These are phyloP conservation scores for Willaertia magna DNA, from an alignment of 208 protist species.

Conservation along the genomic window DNA sequence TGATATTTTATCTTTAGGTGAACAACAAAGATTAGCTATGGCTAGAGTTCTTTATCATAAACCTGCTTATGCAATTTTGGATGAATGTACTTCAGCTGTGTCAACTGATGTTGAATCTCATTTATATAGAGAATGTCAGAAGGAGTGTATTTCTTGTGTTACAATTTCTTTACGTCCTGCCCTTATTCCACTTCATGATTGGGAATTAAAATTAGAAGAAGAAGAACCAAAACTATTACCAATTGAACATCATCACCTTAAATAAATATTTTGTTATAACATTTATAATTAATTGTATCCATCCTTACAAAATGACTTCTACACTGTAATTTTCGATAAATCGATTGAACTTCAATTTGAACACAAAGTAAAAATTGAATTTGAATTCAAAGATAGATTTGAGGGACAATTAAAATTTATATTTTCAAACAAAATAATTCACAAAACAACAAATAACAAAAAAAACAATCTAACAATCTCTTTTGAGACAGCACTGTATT, in stretches of 20 bases:
- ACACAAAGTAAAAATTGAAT: too few relatives aligned
- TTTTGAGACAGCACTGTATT: too few relatives aligned
- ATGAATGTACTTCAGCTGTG: constrained; percentile 66
- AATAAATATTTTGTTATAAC: too few relatives aligned
- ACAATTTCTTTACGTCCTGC: constrained; percentile 60
- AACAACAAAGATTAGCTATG: constrained; percentile 68
- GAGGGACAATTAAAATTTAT: too few relatives aligned
- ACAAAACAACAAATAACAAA: too few relatives aligned
- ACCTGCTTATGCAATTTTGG: constrained; percentile 65
- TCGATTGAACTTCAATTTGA: too few relatives aligned
- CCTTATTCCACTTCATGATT: constrained; percentile 60
- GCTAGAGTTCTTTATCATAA: constrained; percentile 67
- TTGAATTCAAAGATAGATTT: too few relatives aligned
- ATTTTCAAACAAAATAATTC: too few relatives aligned
- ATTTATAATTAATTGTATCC: too few relatives aligned
- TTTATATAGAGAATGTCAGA: constrained; percentile 49
- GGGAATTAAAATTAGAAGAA: constrained; percentile 58
- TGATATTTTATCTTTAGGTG: constrained; percentile 44
- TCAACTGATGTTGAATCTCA: constrained; percentile 49
- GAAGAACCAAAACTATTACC: constrained; percentile 11
- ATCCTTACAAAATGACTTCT: too few relatives aligned
- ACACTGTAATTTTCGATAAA: too few relatives aligned
- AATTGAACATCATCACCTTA: not conserved
- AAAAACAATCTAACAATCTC: too few relatives aligned
- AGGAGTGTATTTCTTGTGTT: constrained; percentile 60